Percentiles rank a stretch among this genome's conserved stretches.
These are phyloP conservation scores for Colletotrichum cuscutae DNA, from an alignment of 2,329 filamentous ascomycete genomes.

Conservation along the genomic window DNA sequence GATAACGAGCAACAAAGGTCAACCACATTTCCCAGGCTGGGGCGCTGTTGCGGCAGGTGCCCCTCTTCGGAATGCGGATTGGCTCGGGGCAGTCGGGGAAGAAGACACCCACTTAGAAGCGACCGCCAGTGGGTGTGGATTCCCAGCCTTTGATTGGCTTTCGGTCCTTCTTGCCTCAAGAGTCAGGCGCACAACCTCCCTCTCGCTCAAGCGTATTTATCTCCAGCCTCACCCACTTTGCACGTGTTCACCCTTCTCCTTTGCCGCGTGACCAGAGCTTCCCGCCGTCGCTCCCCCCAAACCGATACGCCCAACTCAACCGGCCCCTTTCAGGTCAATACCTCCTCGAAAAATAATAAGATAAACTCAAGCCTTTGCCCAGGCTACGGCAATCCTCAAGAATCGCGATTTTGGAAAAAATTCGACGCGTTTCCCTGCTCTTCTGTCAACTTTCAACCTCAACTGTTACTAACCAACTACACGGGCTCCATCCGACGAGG, in stretches of 20 bases:
- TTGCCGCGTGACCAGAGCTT: constrained; percentile 50
- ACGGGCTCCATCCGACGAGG: constrained; percentile 31
- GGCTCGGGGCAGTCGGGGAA: constrained; percentile 33
- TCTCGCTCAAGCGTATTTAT: constrained; percentile 44
- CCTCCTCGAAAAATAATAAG: constrained; percentile 21
- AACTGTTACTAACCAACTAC: constrained; percentile 25
- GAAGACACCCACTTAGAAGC: constrained; percentile 20
- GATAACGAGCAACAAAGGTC: constrained; percentile 29
- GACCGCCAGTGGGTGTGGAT: constrained; percentile 21
- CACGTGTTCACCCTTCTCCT: constrained; percentile 52
- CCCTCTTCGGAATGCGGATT: constrained; percentile 31
- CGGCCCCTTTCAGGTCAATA: constrained; percentile 2
- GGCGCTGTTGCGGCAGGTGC: constrained; percentile 26
- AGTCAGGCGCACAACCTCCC: constrained; percentile 27
- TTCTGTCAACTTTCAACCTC: constrained; percentile 7
- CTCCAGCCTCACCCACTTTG: constrained; percentile 49
- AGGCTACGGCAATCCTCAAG: constrained; percentile 5
- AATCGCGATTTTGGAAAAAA: constrained; percentile 26
- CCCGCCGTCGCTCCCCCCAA: constrained; percentile 28
- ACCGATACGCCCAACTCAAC: constrained; percentile 29
- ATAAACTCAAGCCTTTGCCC: constrained; percentile 25
- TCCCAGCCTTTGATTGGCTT: constrained; percentile 29
- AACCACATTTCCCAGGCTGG: constrained; percentile 3
- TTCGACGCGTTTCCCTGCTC: neutral
- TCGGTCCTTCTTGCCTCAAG: constrained; percentile 29